These are phyloP conservation scores for Exophiala mesophila DNA, from an alignment of 2,329 filamentous ascomycete species.

Conservation along the genomic window DNA sequence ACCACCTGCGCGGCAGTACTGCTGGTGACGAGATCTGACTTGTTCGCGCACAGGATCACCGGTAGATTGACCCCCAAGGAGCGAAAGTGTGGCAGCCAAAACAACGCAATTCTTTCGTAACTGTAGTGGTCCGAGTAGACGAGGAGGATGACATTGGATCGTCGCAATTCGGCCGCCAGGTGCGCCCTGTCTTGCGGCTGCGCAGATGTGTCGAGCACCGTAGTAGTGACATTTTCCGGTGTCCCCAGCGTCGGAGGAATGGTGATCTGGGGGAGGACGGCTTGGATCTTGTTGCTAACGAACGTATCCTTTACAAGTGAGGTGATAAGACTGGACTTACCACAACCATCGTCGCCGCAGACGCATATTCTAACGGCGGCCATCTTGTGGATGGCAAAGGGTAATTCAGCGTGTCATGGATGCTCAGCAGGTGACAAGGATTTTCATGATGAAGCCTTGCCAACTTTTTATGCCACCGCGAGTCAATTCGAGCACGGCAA, in stretches of 20 bases:
- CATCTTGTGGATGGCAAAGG: constrained; percentile 7
- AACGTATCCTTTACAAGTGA: constrained; percentile 97
- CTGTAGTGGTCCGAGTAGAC: constrained; percentile 99
- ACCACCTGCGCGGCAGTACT: constrained; percentile 77
- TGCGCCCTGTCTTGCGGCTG: constrained; percentile 87
- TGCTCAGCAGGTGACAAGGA: no score
- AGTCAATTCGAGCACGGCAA: no score
- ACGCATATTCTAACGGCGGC: constrained; percentile 77
- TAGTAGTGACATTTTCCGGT: constrained; percentile 94
- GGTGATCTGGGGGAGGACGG: constrained; percentile 89
- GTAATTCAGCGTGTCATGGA: background rate
- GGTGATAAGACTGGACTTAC: constrained; percentile 88
- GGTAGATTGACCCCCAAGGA: constrained; percentile 98
- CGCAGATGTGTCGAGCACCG: constrained; percentile 94
- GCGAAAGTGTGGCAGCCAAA: constrained; percentile 98
- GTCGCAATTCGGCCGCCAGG: constrained; percentile 88
- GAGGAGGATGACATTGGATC: constrained; percentile 92
- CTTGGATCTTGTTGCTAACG: constrained; percentile 89
- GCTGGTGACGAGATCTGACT: constrained; percentile 77
- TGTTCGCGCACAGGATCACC: constrained; percentile 94
- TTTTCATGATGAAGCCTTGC: no score
- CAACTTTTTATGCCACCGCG: no score
- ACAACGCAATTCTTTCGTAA: constrained; percentile 92
- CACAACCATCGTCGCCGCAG: constrained; percentile 93
- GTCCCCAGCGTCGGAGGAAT: constrained; percentile 90